Conservation (phyloP, 805 yeast genomes). For the Saccharomycopsis sp. region DNA sequence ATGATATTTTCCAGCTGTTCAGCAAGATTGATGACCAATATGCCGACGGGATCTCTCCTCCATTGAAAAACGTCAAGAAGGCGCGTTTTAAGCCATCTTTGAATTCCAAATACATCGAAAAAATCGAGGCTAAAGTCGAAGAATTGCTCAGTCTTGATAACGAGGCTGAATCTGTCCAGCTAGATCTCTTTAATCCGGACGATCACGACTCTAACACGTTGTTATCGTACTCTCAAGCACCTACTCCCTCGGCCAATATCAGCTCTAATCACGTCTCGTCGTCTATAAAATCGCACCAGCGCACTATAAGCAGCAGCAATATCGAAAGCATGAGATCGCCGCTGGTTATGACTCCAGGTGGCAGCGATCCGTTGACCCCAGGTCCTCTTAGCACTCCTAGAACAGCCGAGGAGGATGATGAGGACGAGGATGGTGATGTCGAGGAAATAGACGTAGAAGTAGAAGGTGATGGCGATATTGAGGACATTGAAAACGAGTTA, state of each 20-base stretch:
- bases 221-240: background rate
- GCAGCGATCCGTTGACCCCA: conserved; percentile 15
- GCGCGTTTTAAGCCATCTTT: conserved; percentile 67
- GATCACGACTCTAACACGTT: conserved; percentile 27
- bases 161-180: conserved; percentile 52
- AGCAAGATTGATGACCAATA: conserved; percentile 30
- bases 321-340: conserved; percentile 16
- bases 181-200: conserved; percentile 30
- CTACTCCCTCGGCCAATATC: conserved; percentile 9
- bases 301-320: background rate
- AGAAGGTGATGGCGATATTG: conserved; percentile 11
- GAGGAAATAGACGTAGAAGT: conserved; percentile 9
- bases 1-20: conserved; percentile 4
- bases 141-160: conserved; percentile 69
- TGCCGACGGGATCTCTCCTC: conserved; percentile 80
- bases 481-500: conserved; percentile 7
- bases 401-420: conserved; percentile 29
- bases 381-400: conserved; percentile 16
- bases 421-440: conserved; percentile 10
- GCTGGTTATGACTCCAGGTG: conserved; percentile 28
- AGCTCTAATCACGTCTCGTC: background rate
- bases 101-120: conserved; percentile 64
- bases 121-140: conserved; percentile 72
- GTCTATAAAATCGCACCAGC: conserved; percentile 4
- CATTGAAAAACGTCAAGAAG: conserved; percentile 63